Evolutionary conservation across 2,329 filamentous ascomycete species (phyloP), one percentile per base, ranked within the genome.

Genomic region (Aspergillus udagawae): DNA sequence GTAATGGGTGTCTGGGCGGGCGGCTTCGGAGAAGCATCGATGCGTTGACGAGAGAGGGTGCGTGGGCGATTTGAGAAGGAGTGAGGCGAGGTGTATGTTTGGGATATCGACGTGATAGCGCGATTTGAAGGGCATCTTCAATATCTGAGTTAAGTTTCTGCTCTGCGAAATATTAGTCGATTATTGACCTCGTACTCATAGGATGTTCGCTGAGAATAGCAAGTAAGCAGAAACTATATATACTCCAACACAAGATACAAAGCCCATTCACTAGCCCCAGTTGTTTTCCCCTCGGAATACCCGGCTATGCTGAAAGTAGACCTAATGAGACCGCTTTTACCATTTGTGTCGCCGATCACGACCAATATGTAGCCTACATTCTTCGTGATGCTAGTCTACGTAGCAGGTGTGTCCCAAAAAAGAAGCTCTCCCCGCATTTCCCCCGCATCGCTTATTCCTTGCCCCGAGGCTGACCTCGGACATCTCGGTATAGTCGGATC

Each of bases 1-100:
- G 63, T 81, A 85, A 64, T 88, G 85, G 8, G 83, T 86, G 6
- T 89, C 82, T 1, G 90, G 87, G 1, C 82, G 77, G 38, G 84
- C 81, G 8, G 88, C 83, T 64, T 92, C 89, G 52, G 90, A 78
- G 65, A 86, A 84, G 38, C 65, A 67, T 56, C 74, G 68, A 5
- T 80, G 75, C 14, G 73, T 78, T 25, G 73, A 72, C 7, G 80
- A 77, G 1, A 83, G 68, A 2, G 74, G 67, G 8, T 75, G 74
- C 3, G 76, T 77, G 3, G 81, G 79, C 0, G 80, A 82, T 23
- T 71, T 74, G 64, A 85, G 82, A 47, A 85, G 70, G 55, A 78
- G 78, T 14, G 70, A 67, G 4, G 70, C 70, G 25, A 72, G 57
- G 50, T 57, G 79, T 20, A 75, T 69, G 23, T 77, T 65, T 0